Conservation (phyloP, 2,329 filamentous ascomycete species). For the Anthostomella pinea region DNA sequence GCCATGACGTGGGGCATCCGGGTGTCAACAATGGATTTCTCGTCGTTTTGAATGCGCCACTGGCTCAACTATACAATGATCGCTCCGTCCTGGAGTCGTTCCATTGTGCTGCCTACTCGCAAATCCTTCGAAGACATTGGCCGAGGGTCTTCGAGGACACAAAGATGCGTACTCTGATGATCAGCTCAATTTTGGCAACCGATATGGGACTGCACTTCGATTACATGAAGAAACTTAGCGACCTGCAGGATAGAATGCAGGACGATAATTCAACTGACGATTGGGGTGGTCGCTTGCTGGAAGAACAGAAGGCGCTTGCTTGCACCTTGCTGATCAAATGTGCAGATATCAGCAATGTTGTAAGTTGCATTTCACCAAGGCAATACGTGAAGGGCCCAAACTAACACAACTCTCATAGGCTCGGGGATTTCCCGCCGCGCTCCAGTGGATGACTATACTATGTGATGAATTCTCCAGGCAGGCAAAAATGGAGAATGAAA, state of each 20-base stretch:
- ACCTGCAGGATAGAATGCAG: slow-evolving; percentile 73
- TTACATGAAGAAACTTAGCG: slow-evolving; percentile 87
- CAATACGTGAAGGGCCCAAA: not conserved
- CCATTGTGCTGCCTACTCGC: slow-evolving; percentile 94
- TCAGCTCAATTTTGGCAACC: slow-evolving; percentile 94
- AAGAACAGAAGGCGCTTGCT: slow-evolving; percentile 75
- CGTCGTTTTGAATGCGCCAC: slow-evolving; percentile 83
- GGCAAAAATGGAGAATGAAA: slow-evolving; percentile 83
- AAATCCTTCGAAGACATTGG: slow-evolving; percentile 92
- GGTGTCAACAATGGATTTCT: slow-evolving; percentile 98
- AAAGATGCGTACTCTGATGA: slow-evolving; percentile 85
- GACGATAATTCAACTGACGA: slow-evolving; percentile 63
- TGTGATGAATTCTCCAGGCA: slow-evolving; percentile 94
- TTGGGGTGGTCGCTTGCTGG: slow-evolving; percentile 73
- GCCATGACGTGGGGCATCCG: slow-evolving; percentile 95
- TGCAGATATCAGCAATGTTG: slow-evolving; percentile 97
- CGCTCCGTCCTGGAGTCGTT: slow-evolving; percentile 95
- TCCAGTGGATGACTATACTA: slow-evolving; percentile 89
- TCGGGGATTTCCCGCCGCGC: slow-evolving; percentile 75
- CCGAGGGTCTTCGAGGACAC: slow-evolving; percentile 74
- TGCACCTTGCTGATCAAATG: slow-evolving; percentile 96
- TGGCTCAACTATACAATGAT: slow-evolving; percentile 96
- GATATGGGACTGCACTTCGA: slow-evolving; percentile 98
- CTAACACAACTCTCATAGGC: slow-evolving; percentile 54
- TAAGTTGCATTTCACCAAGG: slow-evolving; percentile 47